Conservation (phyloP, 2,329 filamentous ascomycete genomes). For the Neofusicoccum laricinum region DNA sequence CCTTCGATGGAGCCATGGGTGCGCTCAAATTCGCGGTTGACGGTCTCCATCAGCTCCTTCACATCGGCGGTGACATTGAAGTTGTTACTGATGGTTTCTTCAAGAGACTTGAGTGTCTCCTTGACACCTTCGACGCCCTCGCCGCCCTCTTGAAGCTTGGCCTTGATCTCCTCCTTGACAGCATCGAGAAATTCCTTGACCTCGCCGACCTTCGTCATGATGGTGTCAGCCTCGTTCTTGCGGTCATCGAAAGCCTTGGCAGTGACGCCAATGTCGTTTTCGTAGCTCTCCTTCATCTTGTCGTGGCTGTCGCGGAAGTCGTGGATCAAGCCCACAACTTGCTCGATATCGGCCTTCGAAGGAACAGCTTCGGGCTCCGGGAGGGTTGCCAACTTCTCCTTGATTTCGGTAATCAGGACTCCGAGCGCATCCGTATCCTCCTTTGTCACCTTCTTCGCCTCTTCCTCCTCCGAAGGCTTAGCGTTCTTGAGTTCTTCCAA, state of each 20-base stretch:
- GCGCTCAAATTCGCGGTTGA: conserved; percentile 86
- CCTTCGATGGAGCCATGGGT: conserved; percentile 76
- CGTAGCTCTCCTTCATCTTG: conserved; percentile 70
- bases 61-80: conserved; percentile 45
- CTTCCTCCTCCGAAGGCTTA: conserved; percentile 49
- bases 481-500: conserved; percentile 64
- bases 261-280: conserved; percentile 69
- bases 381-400: conserved; percentile 68
- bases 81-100: conserved; percentile 60
- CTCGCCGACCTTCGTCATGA: conserved; percentile 74
- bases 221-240: conserved; percentile 75
- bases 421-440: conserved; percentile 78
- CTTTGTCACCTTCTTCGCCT: conserved; percentile 66
- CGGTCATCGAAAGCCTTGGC: conserved; percentile 79
- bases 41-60: conserved; percentile 64
- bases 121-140: conserved; percentile 60
- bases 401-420: conserved; percentile 80
- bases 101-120: conserved; percentile 64
- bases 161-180: conserved; percentile 72
- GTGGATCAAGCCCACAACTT: conserved; percentile 53
- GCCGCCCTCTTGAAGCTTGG: conserved; percentile 72
- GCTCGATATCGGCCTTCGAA: conserved; percentile 71
- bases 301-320: conserved; percentile 58
- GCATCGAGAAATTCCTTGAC: conserved; percentile 76
- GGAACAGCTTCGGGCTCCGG: conserved; percentile 69